Evolutionary conservation across 345 rosid species (phyloP), one percentile per base, ranked within the genome.

Genomic region (Eucalyptus lansdowneana): DNA sequence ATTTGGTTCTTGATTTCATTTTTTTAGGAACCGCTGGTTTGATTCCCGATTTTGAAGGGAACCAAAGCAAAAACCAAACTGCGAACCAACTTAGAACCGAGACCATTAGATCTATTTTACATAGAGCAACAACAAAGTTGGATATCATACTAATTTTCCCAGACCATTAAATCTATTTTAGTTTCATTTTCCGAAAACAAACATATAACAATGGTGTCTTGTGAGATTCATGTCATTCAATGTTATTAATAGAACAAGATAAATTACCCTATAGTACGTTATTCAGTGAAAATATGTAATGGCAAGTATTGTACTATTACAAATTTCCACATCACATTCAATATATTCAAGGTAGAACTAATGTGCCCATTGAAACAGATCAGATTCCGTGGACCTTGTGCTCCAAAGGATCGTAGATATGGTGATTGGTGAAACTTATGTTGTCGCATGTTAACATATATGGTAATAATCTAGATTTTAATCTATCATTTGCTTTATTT

Each of bases 11-110:
- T 0, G 0, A 56, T 56, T 56, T 56, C 62, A 22, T 4, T 56
- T 56, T 56, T 56, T 56, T 4, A 56, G 29, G 62, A 56, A 24
- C 6, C 4, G 0, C 6, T 0, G 1, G 6, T 56, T 56, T 0
- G 0, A 22, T 56, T 24, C 6, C 12, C 1, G 0, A 0, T 56
- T 56, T n/a, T 24, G 0, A 56, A 56, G 29, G 14, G 62, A 24
- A 22, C 0, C 27, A 56, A 56, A 24, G 29, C 3, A 56, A 24
- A 24, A 10, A 24, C 14, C n/a, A n/a, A n/a, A n/a, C n/a, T n/a
- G n/a, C n/a, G n/a, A n/a, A n/a, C n/a, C n/a, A n/a, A n/a, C n/a
- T n/a, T n/a, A n/a, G n/a, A n/a, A n/a, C n/a, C n/a, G n/a, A n/a
- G n/a, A n/a, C n/a, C 37, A 34, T 34, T 34, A 24, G 27, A 56